Evolutionary conservation across 768 basidiomycete species (phyloP).

Genomic region (Hemileccinum impolitum): DNA sequence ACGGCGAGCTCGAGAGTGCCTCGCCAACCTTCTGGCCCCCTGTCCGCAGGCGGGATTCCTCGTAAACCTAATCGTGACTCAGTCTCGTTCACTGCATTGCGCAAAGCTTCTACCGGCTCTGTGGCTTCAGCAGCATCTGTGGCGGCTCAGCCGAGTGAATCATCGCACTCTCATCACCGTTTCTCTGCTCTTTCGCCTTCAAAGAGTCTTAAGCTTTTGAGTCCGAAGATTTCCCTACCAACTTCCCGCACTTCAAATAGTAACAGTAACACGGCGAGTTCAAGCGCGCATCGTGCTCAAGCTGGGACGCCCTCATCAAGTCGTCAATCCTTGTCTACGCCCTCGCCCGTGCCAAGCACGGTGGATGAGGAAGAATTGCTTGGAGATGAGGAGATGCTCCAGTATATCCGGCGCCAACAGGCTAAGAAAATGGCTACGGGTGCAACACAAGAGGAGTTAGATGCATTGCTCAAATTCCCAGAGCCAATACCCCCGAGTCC

Average conservation of each 20-base stretch:
- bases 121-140: slow-evolving; percentile 64
- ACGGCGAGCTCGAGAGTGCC: slow-evolving; percentile 57
- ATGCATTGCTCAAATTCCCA: slow-evolving; percentile 87
- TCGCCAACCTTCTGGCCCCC: slow-evolving; percentile 56
- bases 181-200: slow-evolving; percentile 86
- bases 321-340: slow-evolving; percentile 75
- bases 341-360: slow-evolving; percentile 75
- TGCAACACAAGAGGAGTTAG: slow-evolving; percentile 81
- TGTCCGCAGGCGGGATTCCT: slow-evolving; percentile 43
- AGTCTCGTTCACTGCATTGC: slow-evolving; percentile 69
- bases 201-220: slow-evolving; percentile 76
- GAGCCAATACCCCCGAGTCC: slow-evolving; percentile 75
- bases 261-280: slow-evolving; percentile 33
- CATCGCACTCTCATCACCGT: slow-evolving; percentile 50
- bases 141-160: slow-evolving; percentile 40
- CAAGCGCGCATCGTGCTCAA: slow-evolving; percentile 46
- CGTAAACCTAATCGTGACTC: slow-evolving; percentile 79
- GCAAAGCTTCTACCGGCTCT: slow-evolving; percentile 82
- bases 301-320: slow-evolving; percentile 66
- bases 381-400: slow-evolving; percentile 96
- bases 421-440: slow-evolving; percentile 83
- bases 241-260: slow-evolving; percentile 51
- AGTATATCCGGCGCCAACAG: slow-evolving; percentile 88
- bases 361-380: slow-evolving; percentile 83
- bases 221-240: slow-evolving; percentile 69